phyloP scores from a whole-genome alignment of 2,329 filamentous ascomycete genomes.

The Penicillium griseofulvum region DNA sequence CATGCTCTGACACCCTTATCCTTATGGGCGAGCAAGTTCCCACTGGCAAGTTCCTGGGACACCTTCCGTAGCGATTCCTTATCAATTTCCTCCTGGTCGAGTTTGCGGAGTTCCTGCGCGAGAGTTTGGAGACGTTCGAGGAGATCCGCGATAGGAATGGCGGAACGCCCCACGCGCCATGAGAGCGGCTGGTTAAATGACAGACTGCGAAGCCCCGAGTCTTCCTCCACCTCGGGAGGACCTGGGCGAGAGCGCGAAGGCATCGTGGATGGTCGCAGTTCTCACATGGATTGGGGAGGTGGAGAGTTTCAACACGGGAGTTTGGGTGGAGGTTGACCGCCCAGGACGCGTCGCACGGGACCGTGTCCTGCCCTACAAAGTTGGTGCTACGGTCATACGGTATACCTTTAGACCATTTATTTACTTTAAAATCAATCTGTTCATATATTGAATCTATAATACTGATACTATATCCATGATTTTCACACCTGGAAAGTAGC shows the following conservation, averaged over 20 bases:
- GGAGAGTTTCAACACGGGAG: constrained; percentile 17
- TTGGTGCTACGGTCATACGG: not conserved
- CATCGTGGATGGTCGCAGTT: constrained; percentile 33
- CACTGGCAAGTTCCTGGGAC: constrained; percentile 77
- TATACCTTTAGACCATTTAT: not conserved
- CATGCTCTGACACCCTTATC: constrained; percentile 91
- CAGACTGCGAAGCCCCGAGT: constrained; percentile 50
- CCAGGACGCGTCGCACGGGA: constrained; percentile 21
- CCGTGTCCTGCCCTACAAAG: constrained; percentile 9
- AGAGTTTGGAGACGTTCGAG: constrained; percentile 77
- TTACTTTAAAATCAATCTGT: not conserved
- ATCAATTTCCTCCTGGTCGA: constrained; percentile 84
- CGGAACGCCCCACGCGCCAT: constrained; percentile 80
- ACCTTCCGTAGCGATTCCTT: constrained; percentile 79
- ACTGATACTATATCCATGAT: not conserved
- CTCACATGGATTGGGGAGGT: constrained; percentile 23
- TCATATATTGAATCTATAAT: too few species aligned
- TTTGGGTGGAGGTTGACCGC: constrained; percentile 25
- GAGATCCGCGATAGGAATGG: constrained; percentile 79
- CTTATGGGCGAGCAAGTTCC: constrained; percentile 83
- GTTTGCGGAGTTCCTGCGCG: constrained; percentile 74
- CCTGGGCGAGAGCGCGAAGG: constrained; percentile 44
- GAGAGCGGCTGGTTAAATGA: constrained; percentile 82
- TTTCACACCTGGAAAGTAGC: not conserved
- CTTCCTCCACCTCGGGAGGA: constrained; percentile 36